Percentiles rank a stretch among this genome's conserved stretches.
These are phyloP conservation scores for Monilinia fructigena DNA, from an alignment of 2,329 filamentous ascomycete genomes.

Conservation along the genomic window DNA sequence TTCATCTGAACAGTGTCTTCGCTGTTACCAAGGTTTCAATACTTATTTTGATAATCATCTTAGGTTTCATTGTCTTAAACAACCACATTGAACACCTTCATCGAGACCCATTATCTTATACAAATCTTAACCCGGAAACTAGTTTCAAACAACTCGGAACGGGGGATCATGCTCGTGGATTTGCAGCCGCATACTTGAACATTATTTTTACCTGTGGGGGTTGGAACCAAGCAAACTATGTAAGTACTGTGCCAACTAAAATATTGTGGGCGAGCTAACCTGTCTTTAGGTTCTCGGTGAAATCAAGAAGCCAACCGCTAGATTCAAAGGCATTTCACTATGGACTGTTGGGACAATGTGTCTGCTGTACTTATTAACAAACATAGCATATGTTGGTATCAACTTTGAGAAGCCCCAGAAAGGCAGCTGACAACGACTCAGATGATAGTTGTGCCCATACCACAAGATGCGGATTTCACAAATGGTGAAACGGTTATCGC, in stretches of 20 bases:
- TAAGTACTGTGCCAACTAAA: conserved; percentile 28
- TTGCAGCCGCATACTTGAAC: conserved; percentile 45
- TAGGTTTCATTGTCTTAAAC: conserved; percentile 35
- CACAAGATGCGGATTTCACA: background rate
- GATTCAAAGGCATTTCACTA: conserved; percentile 29
- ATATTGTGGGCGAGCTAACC: conserved; percentile 35
- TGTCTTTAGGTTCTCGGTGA: conserved; percentile 41
- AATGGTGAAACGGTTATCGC: conserved; percentile 35
- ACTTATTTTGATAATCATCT: conserved; percentile 47
- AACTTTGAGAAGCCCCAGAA: conserved; percentile 28
- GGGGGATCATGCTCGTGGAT: conserved; percentile 35
- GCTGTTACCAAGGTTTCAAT: conserved; percentile 51
- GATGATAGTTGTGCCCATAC: conserved; percentile 31
- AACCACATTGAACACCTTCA: conserved; percentile 16
- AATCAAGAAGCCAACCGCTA: conserved; percentile 30
- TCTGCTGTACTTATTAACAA: conserved; percentile 43
- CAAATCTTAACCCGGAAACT: conserved; percentile 24
- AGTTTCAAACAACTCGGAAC: conserved; percentile 25
- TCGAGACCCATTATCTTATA: conserved; percentile 12
- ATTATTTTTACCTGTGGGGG: conserved; percentile 47
- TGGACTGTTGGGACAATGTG: conserved; percentile 37
- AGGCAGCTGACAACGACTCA: conserved; percentile 21
- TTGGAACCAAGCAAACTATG: conserved; percentile 48
- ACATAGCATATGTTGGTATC: conserved; percentile 43
- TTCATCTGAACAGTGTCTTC: conserved; percentile 51